Conservation (phyloP, 176 grass and related monocot species). For the Lolium perenne region DNA sequence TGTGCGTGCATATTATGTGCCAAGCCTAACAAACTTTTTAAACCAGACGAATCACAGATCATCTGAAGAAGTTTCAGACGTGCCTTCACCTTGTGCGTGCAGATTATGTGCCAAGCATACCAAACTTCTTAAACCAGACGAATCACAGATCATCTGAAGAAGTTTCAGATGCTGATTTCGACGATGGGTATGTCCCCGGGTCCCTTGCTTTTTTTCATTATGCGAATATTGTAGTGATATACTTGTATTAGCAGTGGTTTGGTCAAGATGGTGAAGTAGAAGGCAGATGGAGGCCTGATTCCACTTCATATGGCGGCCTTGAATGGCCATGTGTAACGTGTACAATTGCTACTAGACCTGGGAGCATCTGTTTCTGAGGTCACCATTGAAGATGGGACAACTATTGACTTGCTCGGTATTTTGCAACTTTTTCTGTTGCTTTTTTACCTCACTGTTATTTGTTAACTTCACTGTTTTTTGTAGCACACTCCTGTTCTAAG, state of each 20-base stretch:
- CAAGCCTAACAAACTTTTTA: slow-evolving; percentile 64
- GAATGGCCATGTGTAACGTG: too few relatives aligned
- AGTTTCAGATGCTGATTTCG: too few relatives aligned
- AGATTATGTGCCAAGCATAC: too few relatives aligned
- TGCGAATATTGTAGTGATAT: not conserved
- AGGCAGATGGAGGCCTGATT: too few relatives aligned
- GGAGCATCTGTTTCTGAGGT: not conserved
- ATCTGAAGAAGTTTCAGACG: too few relatives aligned
- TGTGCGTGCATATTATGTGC: slow-evolving; percentile 80
- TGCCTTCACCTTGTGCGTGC: too few relatives aligned
- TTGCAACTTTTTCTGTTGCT: not conserved
- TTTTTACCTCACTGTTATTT: slow-evolving; percentile 29
- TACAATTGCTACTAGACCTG: too few relatives aligned
- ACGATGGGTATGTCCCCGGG: slow-evolving; percentile 55
- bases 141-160: too few relatives aligned
- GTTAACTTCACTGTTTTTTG: slow-evolving; percentile 13
- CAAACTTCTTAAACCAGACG: too few relatives aligned
- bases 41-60: slow-evolving; percentile 13
- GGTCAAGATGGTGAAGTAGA: too few relatives aligned
- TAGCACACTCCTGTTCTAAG: not conserved
- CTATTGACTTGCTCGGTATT: slow-evolving; percentile 88
- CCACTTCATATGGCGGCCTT: too few relatives aligned
- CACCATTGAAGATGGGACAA: slow-evolving; percentile 84
- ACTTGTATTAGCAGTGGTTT: too few relatives aligned
- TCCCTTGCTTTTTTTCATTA: slow-evolving; percentile 19